Evolutionary conservation across 331 rosid genomes (phyloP), one percentile per base, ranked within the genome.

Genomic region (Pyrus hybrid): DNA sequence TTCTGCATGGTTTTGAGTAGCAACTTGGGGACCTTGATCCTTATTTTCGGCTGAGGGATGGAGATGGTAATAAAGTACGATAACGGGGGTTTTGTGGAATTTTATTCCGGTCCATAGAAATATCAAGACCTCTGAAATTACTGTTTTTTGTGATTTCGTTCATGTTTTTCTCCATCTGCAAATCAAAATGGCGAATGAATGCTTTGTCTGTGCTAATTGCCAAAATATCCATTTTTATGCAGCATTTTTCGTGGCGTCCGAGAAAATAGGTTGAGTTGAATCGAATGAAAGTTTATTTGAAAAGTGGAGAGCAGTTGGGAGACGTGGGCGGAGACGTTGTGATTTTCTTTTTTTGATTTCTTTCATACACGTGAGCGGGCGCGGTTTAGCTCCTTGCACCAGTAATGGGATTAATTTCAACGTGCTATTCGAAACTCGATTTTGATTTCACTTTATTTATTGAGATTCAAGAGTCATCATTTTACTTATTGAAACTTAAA

Each of bases 21-120:
- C 41, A 68, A 79, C 47, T 78, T 83, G 10, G 85, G 87, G 69
- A 84, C 76, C 30, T 73, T 81, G 35, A 80, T 79, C 77, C 82
- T 77, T 65, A 81, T 70, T 66, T 70, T 76, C 20, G 80, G 76
- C 57, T 57, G 79, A 4, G 66, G 78, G 71, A 70, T 73, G 56
- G 65, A 41, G 58, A 80, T 63, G 69, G 63, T 71, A 9, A 62
- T 26, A 62, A 61, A 71, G 68, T 68, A 62, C 5, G 85, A 76
- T 5, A 47, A 8, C 49, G 82, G 56, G 22, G 63, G n/a, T 71
- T 33, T 77, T 49, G 51, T 68, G 70, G 63, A 14, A 49, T n/a
- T 16, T 8, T 30, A 0, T 26, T 33, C 9, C 3, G 29, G 53
- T 43, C 63, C 29, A 71, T 49, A 6, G 71, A 65, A 4, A 32